Evolutionary conservation across 768 basidiomycete species (phyloP), one percentile per base, ranked within the genome.

Genomic region (Boletus sp.): DNA sequence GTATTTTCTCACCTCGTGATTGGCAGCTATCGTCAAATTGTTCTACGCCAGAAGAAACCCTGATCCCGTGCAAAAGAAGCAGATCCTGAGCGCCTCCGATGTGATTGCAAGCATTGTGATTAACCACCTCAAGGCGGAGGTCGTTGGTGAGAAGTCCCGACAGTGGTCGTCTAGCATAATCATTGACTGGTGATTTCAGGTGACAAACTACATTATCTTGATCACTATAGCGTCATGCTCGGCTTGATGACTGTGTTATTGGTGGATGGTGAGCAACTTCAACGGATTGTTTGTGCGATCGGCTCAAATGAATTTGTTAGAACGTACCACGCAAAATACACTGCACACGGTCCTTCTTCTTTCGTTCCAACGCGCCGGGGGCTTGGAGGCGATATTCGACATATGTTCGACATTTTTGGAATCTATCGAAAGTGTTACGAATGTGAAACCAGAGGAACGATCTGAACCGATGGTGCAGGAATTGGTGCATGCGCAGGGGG

Each of bases 321-420:
- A 94, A 54, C 89, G 92, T 14, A 82, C 90, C 0, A 76, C 83
- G 32, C 82, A 84, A 54, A 87, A 83, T 52, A 85, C 83, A 9
- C 70, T 98, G 7, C 89, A 98, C 66, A 94, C 93, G 0, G 85
- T 94, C 37, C 78, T 96, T 10, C 79, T 98, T 30, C 77, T 83
- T 49, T 81, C 86, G 0, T 89, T 98, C 64, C 83, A 87, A 59
- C 80, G 84, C 35, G 75, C 75, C 4, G 87, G 84, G 12, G 95
- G 95, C 0, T 68, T 96, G 37, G 81, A 87, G 47, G 78, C 82
- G 4, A 75, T 90, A n/a, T 76, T 89, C 58, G 69, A 75, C 41
- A 77, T 88, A 40, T 87, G 84, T 64, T 73, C 71, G 17, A 67
- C 67, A 29, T 83, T 90, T 64, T 77, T 83, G 46, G 61, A 73